Base-by-base conservation (phyloP, 257 asterid genomes). In the Solanum pimpinellifolium region DNA sequence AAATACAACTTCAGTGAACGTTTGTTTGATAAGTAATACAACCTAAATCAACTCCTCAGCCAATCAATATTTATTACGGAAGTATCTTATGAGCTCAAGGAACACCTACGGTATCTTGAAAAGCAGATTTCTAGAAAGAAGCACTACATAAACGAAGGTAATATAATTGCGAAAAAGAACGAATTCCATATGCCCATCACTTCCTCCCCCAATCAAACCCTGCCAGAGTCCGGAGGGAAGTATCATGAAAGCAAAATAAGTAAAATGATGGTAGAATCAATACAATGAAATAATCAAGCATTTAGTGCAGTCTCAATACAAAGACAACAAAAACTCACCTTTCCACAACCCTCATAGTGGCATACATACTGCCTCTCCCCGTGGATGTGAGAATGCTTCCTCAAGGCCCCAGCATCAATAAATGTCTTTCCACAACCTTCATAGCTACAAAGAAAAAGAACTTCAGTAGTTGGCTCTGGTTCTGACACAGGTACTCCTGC, bases 381-480 rank as follows among this genome's bases (percentile, higher is more conserved):
- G 33, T 97, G 99, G 88, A 97, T 96, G 92, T 96, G 98, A 83
- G 99, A 94, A 88, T 97, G 99, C 93, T 97, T 97, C 93, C 94
- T 97, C 94, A 97, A 92, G 86, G 99, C 98, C 82, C 97, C 98
- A 35, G 98, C 98, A 93, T 97, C 99, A 78, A 96, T 91, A 88
- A 97, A 97, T 49, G 99, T 96, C 93, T 97, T 97, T 85, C 99
- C 99, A 92, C 99, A 97, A 86, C 98, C 98, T 87, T 95, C 99
- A 52, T 93, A 96, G 85, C 98, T 97, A 91, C 99, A 97, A 88
- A 97, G 97, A 90, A 97, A 97, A 89, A 97, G 95, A 90, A 97
- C 98, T 88, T 97, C 99, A 3, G 99, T 95, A 16, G 99, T 93
- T 68, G 98, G 99, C 91, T 97, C 99, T 39, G 98, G 99, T 92